Evolutionary conservation across 2,329 filamentous ascomycete species (phyloP).

Genomic region (Neopestalotiopsis clavispora): DNA sequence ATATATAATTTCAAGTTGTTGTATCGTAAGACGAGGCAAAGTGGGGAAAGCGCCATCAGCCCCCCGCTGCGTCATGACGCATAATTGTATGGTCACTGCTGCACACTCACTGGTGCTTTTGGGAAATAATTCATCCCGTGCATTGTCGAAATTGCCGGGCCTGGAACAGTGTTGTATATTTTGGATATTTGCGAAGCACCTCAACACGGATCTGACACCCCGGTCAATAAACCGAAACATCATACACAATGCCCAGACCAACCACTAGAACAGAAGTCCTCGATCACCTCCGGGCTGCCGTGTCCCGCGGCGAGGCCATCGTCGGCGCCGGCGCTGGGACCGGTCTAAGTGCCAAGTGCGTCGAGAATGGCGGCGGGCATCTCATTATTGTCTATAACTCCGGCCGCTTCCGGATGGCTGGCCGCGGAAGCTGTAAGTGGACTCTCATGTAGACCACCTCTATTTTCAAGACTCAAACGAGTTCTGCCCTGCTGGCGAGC

Average conservation of each 20-base stretch:
- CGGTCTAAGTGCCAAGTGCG: slow-evolving; percentile 72
- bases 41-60: slow-evolving; percentile 3
- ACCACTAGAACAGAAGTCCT: slow-evolving; percentile 62
- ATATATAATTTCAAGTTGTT: background rate
- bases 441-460: background rate
- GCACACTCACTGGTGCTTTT: background rate
- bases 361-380: slow-evolving; percentile 71
- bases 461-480: background rate
- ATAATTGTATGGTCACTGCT: background rate
- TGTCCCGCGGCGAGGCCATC: slow-evolving; percentile 61
- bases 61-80: slow-evolving; percentile 14
- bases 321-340: slow-evolving; percentile 74
- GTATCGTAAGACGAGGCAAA: slow-evolving; percentile 1
- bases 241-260: slow-evolving; percentile 55
- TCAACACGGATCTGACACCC: background rate
- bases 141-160: background rate
- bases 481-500: background rate
- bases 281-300: slow-evolving; percentile 54
- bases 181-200: no score
- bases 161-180: background rate
- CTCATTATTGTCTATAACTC: slow-evolving; percentile 77
- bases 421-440: slow-evolving; percentile 57
- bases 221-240: background rate
- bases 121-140: background rate
- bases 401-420: slow-evolving; percentile 75